Conservation (phyloP, 2,329 filamentous ascomycete species). For the Sarocladium brachiariae region DNA sequence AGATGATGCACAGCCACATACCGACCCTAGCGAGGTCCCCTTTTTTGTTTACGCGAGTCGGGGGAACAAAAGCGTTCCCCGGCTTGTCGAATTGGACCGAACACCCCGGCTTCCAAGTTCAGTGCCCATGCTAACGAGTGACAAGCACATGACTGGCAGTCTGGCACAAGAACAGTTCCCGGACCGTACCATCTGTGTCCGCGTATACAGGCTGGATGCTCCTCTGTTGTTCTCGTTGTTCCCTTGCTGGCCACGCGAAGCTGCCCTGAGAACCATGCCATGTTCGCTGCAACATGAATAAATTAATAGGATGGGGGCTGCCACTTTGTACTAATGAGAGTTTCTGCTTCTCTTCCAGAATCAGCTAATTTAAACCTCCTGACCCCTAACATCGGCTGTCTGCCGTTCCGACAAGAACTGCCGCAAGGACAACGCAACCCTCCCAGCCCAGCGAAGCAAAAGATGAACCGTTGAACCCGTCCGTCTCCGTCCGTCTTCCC, state of each 20-base stretch:
- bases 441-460: too few species aligned
- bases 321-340: too few species aligned
- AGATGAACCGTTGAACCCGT: background rate
- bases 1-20: background rate
- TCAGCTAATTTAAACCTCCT: too few species aligned
- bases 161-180: background rate
- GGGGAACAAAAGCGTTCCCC: background rate
- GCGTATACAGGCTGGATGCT: too few species aligned
- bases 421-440: background rate
- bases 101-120: too few species aligned
- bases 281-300: too few species aligned
- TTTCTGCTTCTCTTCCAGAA: too few species aligned
- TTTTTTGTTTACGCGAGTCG: background rate
- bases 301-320: too few species aligned
- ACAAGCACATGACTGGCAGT: background rate
- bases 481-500: background rate
- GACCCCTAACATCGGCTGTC: slow-evolving; percentile 2
- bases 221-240: too few species aligned
- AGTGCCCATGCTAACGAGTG: background rate
- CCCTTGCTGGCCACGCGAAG: too few species aligned
- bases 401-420: background rate
- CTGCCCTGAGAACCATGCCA: too few species aligned
- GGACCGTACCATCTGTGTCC: background rate
- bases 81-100: background rate
- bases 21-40: background rate